phyloP scores from a whole-genome alignment of 1,284 basidiomycete genomes.

The Trametes hirsuta region DNA sequence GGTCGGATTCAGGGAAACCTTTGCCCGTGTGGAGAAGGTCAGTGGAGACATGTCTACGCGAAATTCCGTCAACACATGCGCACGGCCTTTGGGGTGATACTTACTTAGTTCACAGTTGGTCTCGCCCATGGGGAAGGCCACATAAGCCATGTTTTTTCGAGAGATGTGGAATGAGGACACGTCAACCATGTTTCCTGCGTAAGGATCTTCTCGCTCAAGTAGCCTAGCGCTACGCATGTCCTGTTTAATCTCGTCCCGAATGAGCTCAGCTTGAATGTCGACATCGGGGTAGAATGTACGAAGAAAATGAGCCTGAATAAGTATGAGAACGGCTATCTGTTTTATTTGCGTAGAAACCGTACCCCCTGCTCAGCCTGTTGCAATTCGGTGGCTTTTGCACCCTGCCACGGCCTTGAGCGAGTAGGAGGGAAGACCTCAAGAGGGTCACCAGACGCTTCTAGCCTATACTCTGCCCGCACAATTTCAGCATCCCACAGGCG shows the following conservation, averaged over 20 bases:
- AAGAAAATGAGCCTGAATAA: conserved; percentile 63
- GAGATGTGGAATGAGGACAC: conserved; percentile 37
- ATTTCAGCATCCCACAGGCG: neutral
- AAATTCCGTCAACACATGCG: neutral
- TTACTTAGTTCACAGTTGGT: conserved; percentile 60
- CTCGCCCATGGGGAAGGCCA: conserved; percentile 68
- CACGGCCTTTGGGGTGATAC: conserved; percentile 24
- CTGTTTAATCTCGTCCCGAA: conserved; percentile 54
- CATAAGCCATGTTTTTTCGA: conserved; percentile 35
- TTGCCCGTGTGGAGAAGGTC: conserved; percentile 30
- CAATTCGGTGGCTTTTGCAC: conserved; percentile 38
- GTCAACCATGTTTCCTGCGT: conserved; percentile 54
- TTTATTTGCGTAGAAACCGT: conserved; percentile 23
- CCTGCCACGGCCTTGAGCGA: conserved; percentile 39
- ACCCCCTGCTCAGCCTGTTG: conserved; percentile 68
- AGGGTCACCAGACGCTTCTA: conserved; percentile 34
- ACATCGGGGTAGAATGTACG: conserved; percentile 70
- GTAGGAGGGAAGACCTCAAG: conserved; percentile 60
- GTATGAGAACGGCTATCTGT: neutral
- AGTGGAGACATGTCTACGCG: conserved; percentile 56
- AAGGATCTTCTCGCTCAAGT: conserved; percentile 55
- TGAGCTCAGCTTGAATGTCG: conserved; percentile 66
- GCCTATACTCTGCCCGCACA: conserved; percentile 28
- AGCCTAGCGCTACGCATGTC: conserved; percentile 43
- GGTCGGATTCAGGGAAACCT: conserved; percentile 45